Evolutionary conservation across 768 basidiomycete genomes (phyloP), one percentile per base, ranked within the genome.

Genomic region (Podaxis sp.): DNA sequence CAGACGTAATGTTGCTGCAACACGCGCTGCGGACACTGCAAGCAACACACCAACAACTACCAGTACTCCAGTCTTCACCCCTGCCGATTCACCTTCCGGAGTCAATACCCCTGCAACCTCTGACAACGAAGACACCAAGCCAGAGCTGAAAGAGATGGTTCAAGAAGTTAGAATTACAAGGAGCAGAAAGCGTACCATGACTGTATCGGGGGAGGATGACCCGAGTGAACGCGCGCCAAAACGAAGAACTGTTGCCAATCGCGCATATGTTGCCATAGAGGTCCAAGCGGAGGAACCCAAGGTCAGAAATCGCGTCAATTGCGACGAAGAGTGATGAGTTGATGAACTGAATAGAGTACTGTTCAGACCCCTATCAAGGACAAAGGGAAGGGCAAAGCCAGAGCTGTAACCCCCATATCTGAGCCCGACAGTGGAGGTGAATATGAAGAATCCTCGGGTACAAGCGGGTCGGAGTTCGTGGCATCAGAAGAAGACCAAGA

Each of bases 401-500:
- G 73, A 70, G 69, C 70, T 22, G 61, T 61, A 15, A 55, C 70
- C 5, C 64, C 68, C 1, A 66, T 65, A n/a, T 69, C 74, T 52
- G 74, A 81, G 19, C 73, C 75, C 48, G 79, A 74, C 19, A 68
- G 77, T 42, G 80, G 80, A 42, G 52, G 57, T 44, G 64, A 70
- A 60, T 67, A 80, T 28, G 75, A 79, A 11, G 87, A 88, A 62
- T 85, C 82, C 12, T 65, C 64, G 17, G 82, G 81, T 33, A 81
- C 77, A 59, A 84, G 81, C 70, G 86, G 80, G 28, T 90, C 89
- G 44, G 88, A 88, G 61, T 90, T 87, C 65, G 76, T 82, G 46
- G 76, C 63, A 2, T 80, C 80, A 26, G 71, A 74, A 13, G 71
- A 74, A 19, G 77, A 78, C 26, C 9, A 33, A 9, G 78, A 78